Evolutionary conservation across 2,329 filamentous ascomycete genomes (phyloP).

Genomic region (Aspergillus brasiliensis): DNA sequence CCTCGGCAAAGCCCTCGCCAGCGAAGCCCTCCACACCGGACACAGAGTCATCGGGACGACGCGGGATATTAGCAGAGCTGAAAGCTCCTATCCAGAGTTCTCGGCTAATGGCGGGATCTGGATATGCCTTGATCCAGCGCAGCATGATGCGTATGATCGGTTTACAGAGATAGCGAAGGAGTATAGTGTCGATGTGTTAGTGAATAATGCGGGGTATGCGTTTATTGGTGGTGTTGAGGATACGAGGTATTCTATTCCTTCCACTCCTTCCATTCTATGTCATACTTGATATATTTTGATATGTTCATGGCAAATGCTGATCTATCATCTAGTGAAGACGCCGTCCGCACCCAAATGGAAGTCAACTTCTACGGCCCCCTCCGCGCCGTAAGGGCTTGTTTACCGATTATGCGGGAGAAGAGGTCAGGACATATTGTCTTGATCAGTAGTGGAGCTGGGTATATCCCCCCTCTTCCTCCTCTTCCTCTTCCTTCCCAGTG

Average conservation of each 20-base stretch:
- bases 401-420: conserved; percentile 1
- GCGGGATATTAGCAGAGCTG: conserved; percentile 2
- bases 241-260: not conserved
- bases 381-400: conserved; percentile 7
- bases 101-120: conserved; percentile 5
- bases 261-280: too few species aligned
- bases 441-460: conserved; percentile 13
- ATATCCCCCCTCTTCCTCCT: too few species aligned
- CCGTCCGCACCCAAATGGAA: conserved; percentile 13
- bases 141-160: not conserved
- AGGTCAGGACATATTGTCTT: conserved; percentile 9
- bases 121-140: conserved; percentile 3
- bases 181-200: conserved; percentile 9
- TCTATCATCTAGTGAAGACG: not conserved
- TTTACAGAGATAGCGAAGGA: not conserved
- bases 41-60: conserved; percentile 10
- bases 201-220: conserved; percentile 14
- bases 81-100: not conserved
- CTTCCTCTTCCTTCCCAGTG: too few species aligned
- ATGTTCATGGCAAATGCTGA: not conserved
- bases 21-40: conserved; percentile 5
- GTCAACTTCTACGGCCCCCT: conserved; percentile 17
- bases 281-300: not conserved
- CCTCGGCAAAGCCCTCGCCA: conserved; percentile 6
- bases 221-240: conserved; percentile 14